Evolutionary conservation across 495 filamentous ascomycete species (phyloP), one percentile per base, ranked within the genome.

Genomic region (Penicillium egyptiacum): DNA sequence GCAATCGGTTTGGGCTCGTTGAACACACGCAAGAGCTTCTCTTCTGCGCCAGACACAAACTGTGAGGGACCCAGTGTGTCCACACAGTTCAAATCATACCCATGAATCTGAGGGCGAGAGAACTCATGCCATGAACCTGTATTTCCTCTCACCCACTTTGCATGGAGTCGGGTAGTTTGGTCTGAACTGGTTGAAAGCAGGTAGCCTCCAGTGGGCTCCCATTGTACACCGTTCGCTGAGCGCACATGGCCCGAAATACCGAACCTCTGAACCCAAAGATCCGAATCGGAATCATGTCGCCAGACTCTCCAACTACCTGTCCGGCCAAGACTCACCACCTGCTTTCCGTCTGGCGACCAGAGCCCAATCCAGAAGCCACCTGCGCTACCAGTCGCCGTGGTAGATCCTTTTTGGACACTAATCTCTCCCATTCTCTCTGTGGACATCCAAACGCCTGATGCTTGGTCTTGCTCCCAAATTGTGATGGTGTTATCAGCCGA

Each of bases 1-100:
- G 91, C 95, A 49, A 95, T 88, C 28, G 84, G 87, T 68, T 84
- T 88, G 7, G 94, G 94, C 75, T 96, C 86, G 52, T 92, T 87
- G 70, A 99, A 99, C 16, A 98, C 93, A 16, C 94, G 86, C 60
- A 98, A 79, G 28, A 98, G 84, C 72, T 99, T 99, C 75, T 99
- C 94, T 63, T 99, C 95, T 35, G 94, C 94, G n/a, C 94, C 94
- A 42, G 91, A 93, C 25, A 99, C 85, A 64, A 98, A 98, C 48
- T 83, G 85, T 14, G 83, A 75, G 25, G 78, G 68, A 5, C 84
- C 83, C 23, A 96, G 68, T 5, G 87, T 82, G 64, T 89, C 88
- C 60, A 97, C 84, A 69, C 93, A 97, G 75, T 98, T 99, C 58
- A 99, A 79, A 68, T 97, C 94, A 66, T 99, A 99, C 35, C 94